These are phyloP conservation scores for Omphalea diandra DNA, from an alignment of 441 rosid genomes.

Conservation along the genomic window DNA sequence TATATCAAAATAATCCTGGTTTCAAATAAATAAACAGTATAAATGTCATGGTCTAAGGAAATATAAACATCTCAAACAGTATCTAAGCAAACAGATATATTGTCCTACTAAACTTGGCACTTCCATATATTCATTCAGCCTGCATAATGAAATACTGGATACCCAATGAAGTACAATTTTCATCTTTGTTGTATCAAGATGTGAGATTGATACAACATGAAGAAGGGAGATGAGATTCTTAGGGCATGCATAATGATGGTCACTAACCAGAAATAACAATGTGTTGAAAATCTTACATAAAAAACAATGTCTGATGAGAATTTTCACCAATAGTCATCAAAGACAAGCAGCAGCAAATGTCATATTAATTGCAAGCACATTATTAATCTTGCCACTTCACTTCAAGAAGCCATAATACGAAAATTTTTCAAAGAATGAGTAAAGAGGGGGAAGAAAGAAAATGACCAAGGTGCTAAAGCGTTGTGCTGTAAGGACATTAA, in stretches of 20 bases:
- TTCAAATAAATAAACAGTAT: conserved; percentile 6
- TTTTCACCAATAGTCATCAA: background rate
- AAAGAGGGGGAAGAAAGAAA: background rate
- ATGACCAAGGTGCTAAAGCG: background rate
- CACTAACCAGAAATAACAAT: background rate
- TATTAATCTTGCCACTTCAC: background rate
- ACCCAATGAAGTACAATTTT: background rate
- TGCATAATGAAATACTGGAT: background rate
- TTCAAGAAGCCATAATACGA: background rate
- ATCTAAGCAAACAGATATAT: background rate
- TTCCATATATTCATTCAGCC: background rate
- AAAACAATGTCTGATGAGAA: background rate
- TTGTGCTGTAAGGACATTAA: background rate
- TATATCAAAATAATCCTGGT: conserved; percentile 89
- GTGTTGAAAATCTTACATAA: background rate
- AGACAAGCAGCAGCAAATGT: background rate
- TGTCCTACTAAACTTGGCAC: background rate
- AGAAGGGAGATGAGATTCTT: conserved; percentile 4
- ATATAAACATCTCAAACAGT: background rate
- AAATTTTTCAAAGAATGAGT: background rate
- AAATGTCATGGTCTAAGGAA: background rate
- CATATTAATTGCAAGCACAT: background rate
- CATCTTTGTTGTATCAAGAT: background rate
- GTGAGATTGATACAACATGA: background rate
- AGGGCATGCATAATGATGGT: background rate